Percentiles rank a stretch among this genome's conserved stretches.
These are phyloP conservation scores for Rosa rugosa DNA, from an alignment of 306 rosid genomes.

Conservation along the genomic window DNA sequence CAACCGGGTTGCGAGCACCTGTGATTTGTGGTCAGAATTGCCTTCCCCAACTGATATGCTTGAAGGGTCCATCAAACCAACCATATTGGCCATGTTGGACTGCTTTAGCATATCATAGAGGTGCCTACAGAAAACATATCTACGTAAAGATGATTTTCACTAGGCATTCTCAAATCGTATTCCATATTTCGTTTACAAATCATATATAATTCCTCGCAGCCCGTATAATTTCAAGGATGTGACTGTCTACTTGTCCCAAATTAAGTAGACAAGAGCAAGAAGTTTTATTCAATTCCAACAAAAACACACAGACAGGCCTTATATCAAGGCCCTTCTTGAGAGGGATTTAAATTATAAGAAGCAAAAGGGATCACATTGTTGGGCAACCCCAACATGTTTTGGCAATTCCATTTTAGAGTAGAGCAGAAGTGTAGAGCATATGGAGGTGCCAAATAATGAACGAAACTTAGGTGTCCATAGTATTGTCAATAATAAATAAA, in stretches of 20 bases:
- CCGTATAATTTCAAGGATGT: background rate
- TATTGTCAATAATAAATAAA: background rate
- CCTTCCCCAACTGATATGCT: conserved; percentile 7
- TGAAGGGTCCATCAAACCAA: conserved; percentile 12
- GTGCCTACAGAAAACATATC: conserved; percentile 3
- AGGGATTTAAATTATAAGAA: background rate
- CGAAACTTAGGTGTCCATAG: background rate
- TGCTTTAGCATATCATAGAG: conserved; percentile 9
- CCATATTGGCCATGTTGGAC: conserved; percentile 8
- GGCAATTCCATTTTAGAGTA: background rate
- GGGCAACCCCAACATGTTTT: background rate
- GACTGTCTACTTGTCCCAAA: background rate
- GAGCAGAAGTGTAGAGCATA: background rate
- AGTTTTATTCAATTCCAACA: background rate
- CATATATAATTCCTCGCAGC: background rate
- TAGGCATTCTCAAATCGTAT: background rate
- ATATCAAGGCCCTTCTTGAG: background rate
- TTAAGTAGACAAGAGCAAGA: background rate
- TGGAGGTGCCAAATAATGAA: background rate
- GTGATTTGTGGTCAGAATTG: conserved; percentile 1
- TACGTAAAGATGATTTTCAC: background rate
- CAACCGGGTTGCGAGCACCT: conserved; percentile 1
- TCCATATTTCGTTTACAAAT: background rate
- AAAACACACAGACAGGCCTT: background rate
- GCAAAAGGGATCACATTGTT: background rate